A percentile compares a stretch with the other conserved stretches of the same genome.
Evolutionary conservation across 2,329 filamentous ascomycete species (phyloP).

Genomic region (Neopestalotiopsis sp.): DNA sequence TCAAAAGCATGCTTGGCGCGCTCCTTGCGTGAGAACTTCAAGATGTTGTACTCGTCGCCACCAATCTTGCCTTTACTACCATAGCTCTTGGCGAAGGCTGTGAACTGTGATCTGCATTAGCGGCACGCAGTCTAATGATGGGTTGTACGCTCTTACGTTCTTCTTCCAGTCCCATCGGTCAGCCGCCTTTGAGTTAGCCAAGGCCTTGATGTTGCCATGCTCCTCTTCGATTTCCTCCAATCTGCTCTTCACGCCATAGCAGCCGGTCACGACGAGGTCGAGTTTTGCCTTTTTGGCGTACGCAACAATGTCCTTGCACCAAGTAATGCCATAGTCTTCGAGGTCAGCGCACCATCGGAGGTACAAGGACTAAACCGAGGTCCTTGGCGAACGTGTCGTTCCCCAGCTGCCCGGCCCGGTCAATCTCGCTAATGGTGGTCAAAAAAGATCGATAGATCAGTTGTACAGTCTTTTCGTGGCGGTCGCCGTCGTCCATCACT

Average conservation of each 20-base stretch:
- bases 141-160: conserved; percentile 19
- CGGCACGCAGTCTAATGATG: neutral
- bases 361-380: conserved; percentile 26
- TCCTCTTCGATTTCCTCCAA: neutral
- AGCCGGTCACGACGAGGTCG: conserved; percentile 23
- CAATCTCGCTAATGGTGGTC: conserved; percentile 27
- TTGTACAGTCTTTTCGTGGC: conserved; percentile 19
- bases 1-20: conserved; percentile 25
- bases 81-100: conserved; percentile 24
- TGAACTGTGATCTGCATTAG: conserved; percentile 21
- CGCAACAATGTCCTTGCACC: conserved; percentile 23
- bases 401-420: conserved; percentile 24
- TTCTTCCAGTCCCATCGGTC: conserved; percentile 31
- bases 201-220: conserved; percentile 22
- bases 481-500: conserved; percentile 23
- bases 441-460: conserved; percentile 26
- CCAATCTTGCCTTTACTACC: conserved; percentile 17
- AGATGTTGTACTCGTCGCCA: conserved; percentile 27
- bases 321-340: conserved; percentile 19
- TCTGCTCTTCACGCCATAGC: conserved; percentile 20
- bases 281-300: conserved; percentile 29
- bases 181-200: conserved; percentile 22
- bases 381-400: conserved; percentile 28
- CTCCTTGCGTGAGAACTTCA: conserved; percentile 27
- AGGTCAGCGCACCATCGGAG: conserved; percentile 24